These are phyloP conservation scores for Diospyros lotus DNA, from an alignment of 148 eudicot species.

Conservation along the genomic window DNA sequence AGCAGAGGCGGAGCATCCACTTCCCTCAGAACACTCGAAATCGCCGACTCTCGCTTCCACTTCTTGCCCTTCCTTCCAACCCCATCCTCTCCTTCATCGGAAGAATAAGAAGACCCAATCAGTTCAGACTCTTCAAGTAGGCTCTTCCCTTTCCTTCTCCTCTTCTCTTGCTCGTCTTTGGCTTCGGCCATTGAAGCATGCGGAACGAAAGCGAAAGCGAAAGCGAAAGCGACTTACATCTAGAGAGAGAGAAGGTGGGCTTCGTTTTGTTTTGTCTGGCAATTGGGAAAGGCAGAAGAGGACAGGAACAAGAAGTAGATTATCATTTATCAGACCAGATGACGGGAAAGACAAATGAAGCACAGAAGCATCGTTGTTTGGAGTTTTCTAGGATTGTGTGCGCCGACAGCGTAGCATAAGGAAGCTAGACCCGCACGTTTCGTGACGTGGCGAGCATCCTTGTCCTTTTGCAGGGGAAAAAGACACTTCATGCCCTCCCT, in stretches of 20 bases:
- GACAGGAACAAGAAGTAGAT: not conserved
- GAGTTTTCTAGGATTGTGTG: constrained; percentile 8
- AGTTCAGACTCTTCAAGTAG: not conserved
- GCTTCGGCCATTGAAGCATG: constrained; percentile 2
- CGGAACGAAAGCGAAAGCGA: not conserved
- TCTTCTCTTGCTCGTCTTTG: constrained; percentile 5
- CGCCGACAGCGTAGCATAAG: constrained; percentile 4
- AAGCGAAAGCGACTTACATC: constrained; percentile 4
- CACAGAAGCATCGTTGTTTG: not conserved
- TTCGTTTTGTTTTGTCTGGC: too few relatives aligned
- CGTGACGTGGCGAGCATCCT: not conserved
- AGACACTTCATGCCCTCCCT: too few relatives aligned
- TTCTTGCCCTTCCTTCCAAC: not conserved
- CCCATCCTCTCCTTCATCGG: not conserved
- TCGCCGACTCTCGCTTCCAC: not conserved
- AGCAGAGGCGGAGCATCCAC: not conserved
- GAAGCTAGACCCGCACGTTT: not conserved
- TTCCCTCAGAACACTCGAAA: not conserved
- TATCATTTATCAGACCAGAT: not conserved
- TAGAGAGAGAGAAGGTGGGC: not conserved
- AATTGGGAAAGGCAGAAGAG: not conserved
- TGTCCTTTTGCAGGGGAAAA: too few relatives aligned
- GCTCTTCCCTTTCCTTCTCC: not conserved
- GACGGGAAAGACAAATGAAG: too few relatives aligned
- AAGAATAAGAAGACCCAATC: not conserved